Evolutionary conservation across 768 basidiomycete genomes (phyloP), one percentile per base, ranked within the genome.

Genomic region (Megacollybia marginata): DNA sequence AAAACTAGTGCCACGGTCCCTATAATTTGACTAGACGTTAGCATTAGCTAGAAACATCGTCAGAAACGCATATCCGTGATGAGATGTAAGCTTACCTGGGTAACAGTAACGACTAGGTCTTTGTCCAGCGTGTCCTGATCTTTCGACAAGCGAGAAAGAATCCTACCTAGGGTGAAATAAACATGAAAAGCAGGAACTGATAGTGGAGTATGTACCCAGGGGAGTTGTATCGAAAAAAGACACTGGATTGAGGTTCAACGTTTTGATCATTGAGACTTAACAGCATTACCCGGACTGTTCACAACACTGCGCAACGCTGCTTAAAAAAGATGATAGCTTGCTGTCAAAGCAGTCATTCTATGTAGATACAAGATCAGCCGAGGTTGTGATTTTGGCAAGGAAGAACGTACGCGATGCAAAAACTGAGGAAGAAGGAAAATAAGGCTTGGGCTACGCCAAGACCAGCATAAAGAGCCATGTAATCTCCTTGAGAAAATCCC

Each of bases 201-300:
- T 36, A 34, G 34, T 13, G 28, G n/a, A 40, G 18, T 44, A 18
- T 65, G 33, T 55, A 80, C 82, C 81, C 59, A 82, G 73, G 1
- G 82, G 82, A 0, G 85, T 87, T 0, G 83, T 82, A 58, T 89
- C 86, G 57, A 85, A 87, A 67, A 86, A 88, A 4, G 80, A 75
- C 0, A 72, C 61, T 0, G 83, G 80, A 9, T 83, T 28, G 23
- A 28, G 6, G 23, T 28, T 28, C 23, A 28, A 28, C 23, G 23
- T 28, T 28, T 28, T 6, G 6, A 2, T 28, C 23, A 28, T 6
- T 28, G 23, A 28, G 23, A 28, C 23, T 3, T 28, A 28, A 3
- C 23, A 28, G 6, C 23, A 2, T 28, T 28, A 28, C 23, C 23
- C 2, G 23, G 23, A 28, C 23, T 83, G 4, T 73, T 65, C 48